A percentile compares a stretch with the other conserved stretches of the same genome.
These are phyloP conservation scores for Pseudogymnoascus sp. DNA, from an alignment of 2,329 filamentous ascomycete species.

Conservation along the genomic window DNA sequence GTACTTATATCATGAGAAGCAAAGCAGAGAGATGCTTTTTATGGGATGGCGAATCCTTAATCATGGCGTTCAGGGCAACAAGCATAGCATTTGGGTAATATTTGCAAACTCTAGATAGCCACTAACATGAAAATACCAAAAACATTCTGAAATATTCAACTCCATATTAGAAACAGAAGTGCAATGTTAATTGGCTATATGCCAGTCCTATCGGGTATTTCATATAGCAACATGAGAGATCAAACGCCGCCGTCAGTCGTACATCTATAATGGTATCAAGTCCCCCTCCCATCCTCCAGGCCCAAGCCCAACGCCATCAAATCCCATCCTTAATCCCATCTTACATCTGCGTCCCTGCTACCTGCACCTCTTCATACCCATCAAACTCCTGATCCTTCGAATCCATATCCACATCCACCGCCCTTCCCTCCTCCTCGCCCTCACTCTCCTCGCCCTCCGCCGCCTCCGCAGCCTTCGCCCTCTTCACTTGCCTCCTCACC, in stretches of 20 bases:
- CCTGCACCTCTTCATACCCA: not conserved
- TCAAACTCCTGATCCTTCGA: not conserved
- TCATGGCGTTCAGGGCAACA: not conserved
- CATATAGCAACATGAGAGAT: not conserved
- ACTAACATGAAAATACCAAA: conserved; percentile 1
- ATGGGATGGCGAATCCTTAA: not conserved
- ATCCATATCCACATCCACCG: not conserved
- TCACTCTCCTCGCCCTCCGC: conserved; percentile 38
- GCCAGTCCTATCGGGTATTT: not conserved
- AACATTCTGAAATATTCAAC: not conserved
- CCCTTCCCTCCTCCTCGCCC: conserved; percentile 27
- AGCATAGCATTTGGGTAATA: not conserved
- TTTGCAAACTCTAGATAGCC: not conserved
- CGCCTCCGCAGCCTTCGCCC: conserved; percentile 38
- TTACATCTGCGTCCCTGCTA: not conserved
- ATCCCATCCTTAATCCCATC: not conserved
- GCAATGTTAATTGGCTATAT: not conserved
- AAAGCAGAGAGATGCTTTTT: not conserved
- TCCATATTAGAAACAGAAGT: not conserved
- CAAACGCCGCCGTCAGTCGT: not conserved
- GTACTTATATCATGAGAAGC: not conserved
- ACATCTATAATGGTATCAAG: not conserved
- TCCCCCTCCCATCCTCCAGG: not conserved
- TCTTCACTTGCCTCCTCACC: conserved; percentile 50
- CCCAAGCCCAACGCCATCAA: not conserved